Conservation (phyloP, 352 stramenopile species). For the Globisporangium cystogenes region DNA sequence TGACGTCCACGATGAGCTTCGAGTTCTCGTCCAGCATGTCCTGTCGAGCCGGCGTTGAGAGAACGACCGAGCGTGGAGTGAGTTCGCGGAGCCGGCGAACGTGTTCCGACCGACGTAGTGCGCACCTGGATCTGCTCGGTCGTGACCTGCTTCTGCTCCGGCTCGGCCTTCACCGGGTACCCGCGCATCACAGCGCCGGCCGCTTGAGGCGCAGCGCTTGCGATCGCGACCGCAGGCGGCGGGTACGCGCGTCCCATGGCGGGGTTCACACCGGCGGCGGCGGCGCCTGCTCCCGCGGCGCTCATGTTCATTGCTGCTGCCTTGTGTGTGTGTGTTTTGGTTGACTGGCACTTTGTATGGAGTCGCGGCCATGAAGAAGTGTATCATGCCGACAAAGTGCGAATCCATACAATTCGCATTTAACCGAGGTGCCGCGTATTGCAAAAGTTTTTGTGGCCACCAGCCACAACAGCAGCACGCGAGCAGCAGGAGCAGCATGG, state of each 20-base stretch:
- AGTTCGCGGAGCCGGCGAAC: no score
- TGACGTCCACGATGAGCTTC: slow-evolving; percentile 83
- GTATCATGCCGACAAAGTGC: not conserved
- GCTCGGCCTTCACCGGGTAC: slow-evolving; percentile 24
- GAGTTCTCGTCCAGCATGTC: slow-evolving; percentile 87
- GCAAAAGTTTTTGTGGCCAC: no score
- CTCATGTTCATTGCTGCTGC: slow-evolving; percentile 3
- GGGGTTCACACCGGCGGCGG: not conserved
- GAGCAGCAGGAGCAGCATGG: slow-evolving; percentile 12
- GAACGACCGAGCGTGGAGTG: not conserved
- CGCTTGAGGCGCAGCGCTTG: not conserved
- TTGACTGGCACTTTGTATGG: not conserved
- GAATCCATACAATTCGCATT: not conserved
- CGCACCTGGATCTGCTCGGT: slow-evolving; percentile 81
- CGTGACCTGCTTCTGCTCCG: slow-evolving; percentile 59
- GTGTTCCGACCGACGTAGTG: no score
- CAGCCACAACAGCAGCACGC: not conserved
- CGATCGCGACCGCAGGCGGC: slow-evolving; percentile 1
- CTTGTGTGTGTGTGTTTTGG: not conserved
- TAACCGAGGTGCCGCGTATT: not conserved
- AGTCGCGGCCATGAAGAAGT: no score
- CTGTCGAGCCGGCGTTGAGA: slow-evolving; percentile 15
- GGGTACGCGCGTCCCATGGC: slow-evolving; percentile 21
- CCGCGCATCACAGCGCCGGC: slow-evolving; percentile 12
- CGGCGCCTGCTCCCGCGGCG: slow-evolving; percentile 1